Evolutionary conservation across 345 rosid species (phyloP), one percentile per base, ranked within the genome.

Genomic region (Arabidopsis arenosa): DNA sequence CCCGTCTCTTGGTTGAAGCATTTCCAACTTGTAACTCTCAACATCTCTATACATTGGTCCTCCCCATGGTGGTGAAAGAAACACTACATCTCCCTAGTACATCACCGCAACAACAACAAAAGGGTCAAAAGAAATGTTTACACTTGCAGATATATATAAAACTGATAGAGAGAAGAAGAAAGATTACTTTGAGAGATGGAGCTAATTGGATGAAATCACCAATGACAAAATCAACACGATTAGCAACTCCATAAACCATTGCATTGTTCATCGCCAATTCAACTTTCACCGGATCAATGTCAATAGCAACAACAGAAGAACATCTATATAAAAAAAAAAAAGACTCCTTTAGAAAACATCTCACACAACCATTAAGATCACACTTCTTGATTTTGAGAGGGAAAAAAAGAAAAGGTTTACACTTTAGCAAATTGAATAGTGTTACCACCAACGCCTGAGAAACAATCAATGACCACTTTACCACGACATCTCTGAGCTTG

Each of bases 401-500:
- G 9, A 44, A 9, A 44, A 9, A 11, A 3, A 23, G 11, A 12
- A 40, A 36, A 40, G 21, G 13, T 43, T 60, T 23, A 83, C 87
- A 80, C 44, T 73, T 52, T 55, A 55, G 86, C 87, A 26, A 86
- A 84, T 57, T 86, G 89, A 67, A 84, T 82, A 61, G 89, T 80
- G 77, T 86, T 84, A 49, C 89, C 87, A 35, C 89, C 85, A 63
- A 86, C 86, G 3, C 85, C 84, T 0, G 86, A 67, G 62, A 86
- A 86, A 63, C 84, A 68, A 74, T 86, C 89, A 47, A 86, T 80
- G 1, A 86, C 80, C 1, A 75, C 23, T 67, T 72, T 80, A 2
- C 81, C 83, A 9, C 78, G 78, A 58, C 85, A 86, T 70, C 69
- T 82, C 65, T 80, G 70, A 2, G 84, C 87, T 33, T 86, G 87